Evolutionary conservation across 1,284 basidiomycete genomes (phyloP).

Genomic region (Malassezia arunalokei): DNA sequence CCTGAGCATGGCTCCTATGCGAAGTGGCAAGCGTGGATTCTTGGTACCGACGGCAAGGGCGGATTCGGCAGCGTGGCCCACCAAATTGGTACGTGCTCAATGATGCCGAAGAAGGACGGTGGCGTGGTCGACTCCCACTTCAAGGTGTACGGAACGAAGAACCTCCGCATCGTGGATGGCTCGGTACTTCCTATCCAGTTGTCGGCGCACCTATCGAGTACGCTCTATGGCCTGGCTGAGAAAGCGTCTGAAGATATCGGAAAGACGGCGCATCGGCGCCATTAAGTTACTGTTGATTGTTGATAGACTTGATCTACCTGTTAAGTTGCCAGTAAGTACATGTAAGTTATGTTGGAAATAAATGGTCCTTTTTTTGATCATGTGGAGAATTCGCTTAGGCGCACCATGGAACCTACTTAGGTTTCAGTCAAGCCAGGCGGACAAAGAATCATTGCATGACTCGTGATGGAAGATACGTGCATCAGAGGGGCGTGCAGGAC

Average conservation of each 20-base stretch:
- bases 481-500: no score
- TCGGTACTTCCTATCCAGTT: conserved; percentile 27
- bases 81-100: conserved; percentile 56
- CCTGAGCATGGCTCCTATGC: conserved; percentile 25
- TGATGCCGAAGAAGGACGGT: conserved; percentile 55
- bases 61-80: conserved; percentile 50
- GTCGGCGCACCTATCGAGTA: conserved; percentile 25
- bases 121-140: conserved; percentile 49
- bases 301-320: no score
- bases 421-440: no score
- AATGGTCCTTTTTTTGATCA: no score
- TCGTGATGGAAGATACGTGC: no score
- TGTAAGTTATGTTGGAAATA: no score
- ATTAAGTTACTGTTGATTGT: no score
- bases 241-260: conserved; percentile 19
- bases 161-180: conserved; percentile 36
- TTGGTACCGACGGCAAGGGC: conserved; percentile 36
- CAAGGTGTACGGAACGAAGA: conserved; percentile 44
- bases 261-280: no score
- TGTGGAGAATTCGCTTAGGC: no score
- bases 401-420: no score
- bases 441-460: no score
- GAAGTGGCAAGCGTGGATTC: conserved; percentile 46
- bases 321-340: no score
- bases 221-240: conserved; percentile 33